A percentile compares a stretch with the other conserved stretches of the same genome.
Conservation (phyloP, 495 filamentous ascomycete genomes). For the Neurospora sp. region DNA sequence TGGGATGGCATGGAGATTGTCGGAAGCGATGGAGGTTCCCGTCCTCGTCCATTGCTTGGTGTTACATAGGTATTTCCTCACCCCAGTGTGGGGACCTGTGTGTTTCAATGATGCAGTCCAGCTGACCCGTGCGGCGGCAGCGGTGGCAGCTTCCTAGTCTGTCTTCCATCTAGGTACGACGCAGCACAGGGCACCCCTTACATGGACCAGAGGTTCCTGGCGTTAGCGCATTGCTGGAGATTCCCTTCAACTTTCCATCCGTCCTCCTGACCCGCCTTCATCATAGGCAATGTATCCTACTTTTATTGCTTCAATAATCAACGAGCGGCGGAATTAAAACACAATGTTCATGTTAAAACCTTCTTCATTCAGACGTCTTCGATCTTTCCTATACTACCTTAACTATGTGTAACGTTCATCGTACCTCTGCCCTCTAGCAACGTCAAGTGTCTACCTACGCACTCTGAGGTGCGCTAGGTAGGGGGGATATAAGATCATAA, state of each 20-base stretch:
- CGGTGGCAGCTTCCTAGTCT: background rate
- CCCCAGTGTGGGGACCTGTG: background rate
- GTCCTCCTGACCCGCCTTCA: background rate
- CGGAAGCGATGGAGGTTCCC: background rate
- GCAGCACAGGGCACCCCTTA: background rate
- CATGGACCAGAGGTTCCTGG: background rate
- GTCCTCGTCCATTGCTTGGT: background rate
- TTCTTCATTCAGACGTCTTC: background rate
- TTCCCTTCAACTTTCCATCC: background rate
- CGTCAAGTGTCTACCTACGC: background rate
- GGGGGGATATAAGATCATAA: background rate
- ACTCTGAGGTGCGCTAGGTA: background rate
- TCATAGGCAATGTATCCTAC: background rate
- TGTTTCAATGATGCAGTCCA: background rate
- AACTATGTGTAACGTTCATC: background rate
- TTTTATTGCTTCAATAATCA: background rate
- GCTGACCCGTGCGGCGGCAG: background rate
- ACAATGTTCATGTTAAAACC: background rate
- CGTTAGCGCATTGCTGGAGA: background rate
- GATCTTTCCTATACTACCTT: background rate
- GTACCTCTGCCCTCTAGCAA: background rate
- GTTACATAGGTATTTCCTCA: background rate
- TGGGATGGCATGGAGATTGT: background rate
- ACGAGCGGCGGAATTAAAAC: background rate
- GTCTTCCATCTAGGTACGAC: background rate